Evolutionary conservation across 192 early-diverging fungal genomes (phyloP).

Genomic region (Ramicandelaber brevisporus): DNA sequence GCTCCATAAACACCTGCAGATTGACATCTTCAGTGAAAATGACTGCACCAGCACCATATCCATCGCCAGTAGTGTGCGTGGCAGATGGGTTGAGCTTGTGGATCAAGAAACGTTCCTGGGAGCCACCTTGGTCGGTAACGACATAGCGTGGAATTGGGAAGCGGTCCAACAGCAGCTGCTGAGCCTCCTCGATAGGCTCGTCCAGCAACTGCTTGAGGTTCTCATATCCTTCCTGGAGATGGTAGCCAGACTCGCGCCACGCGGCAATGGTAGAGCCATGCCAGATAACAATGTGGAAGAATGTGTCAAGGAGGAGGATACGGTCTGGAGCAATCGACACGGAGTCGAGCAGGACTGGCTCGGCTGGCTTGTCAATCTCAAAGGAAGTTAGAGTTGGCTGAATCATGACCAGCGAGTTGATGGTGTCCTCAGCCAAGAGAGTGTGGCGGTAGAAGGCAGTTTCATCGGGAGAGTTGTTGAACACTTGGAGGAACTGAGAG

Average conservation of each 20-base stretch:
- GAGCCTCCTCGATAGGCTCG: constrained; percentile 65
- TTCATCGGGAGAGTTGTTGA: constrained; percentile 97
- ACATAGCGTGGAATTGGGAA: constrained; percentile 97
- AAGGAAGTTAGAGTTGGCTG: constrained; percentile 92
- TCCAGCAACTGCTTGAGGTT: constrained; percentile 85
- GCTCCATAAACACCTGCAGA: constrained; percentile 91
- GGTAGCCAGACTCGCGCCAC: constrained; percentile 91
- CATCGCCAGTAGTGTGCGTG: constrained; percentile 57
- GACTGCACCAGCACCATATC: constrained; percentile 57
- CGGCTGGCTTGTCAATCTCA: constrained; percentile 57
- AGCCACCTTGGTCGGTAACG: constrained; percentile 86
- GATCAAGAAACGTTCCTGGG: constrained; percentile 93
- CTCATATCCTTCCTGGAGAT: constrained; percentile 80
- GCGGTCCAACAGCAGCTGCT: constrained; percentile 79
- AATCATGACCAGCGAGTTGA: constrained; percentile 97
- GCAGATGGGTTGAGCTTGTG: constrained; percentile 96
- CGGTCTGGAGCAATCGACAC: constrained; percentile 91
- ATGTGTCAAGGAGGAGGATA: constrained; percentile 84
- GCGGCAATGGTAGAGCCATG: constrained; percentile 92
- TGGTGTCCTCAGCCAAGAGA: constrained; percentile 82
- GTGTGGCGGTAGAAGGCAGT: constrained; percentile 72
- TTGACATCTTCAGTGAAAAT: constrained; percentile 98
- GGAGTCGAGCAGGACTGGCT: constrained; percentile 87
- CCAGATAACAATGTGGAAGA: constrained; percentile 98
- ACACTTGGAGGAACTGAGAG: constrained; percentile 92